A percentile compares a stretch with the other conserved stretches of the same genome.
Evolutionary conservation across 179 eudicot genomes (phyloP).

Genomic region (Camellia oleifera): DNA sequence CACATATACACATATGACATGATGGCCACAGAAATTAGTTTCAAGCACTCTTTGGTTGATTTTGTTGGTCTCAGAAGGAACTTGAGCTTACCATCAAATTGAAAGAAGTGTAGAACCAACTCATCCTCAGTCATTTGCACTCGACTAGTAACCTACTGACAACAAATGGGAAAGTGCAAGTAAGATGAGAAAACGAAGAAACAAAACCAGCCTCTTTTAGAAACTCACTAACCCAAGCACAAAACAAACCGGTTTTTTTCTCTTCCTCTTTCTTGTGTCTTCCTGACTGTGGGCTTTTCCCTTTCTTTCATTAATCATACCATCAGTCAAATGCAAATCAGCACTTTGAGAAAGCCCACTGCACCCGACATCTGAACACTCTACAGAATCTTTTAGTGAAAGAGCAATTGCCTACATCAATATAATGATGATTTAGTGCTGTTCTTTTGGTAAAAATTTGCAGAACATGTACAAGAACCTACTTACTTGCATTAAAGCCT

Average conservation of each 20-base stretch:
- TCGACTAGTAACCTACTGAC: slow-evolving; percentile 50
- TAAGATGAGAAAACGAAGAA: not conserved
- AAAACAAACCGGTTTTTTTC: too few relatives aligned
- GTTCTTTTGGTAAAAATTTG: too few relatives aligned
- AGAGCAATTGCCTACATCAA: too few relatives aligned
- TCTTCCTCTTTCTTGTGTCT: too few relatives aligned
- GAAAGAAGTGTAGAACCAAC: slow-evolving; percentile 75
- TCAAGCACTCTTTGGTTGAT: not conserved
- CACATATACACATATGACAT: not conserved
- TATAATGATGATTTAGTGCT: too few relatives aligned
- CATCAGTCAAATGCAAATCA: too few relatives aligned
- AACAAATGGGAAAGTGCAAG: not conserved
- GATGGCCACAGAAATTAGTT: not conserved
- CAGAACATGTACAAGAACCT: not conserved
- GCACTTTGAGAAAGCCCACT: too few relatives aligned
- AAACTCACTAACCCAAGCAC: too few relatives aligned
- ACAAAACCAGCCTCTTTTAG: not conserved
- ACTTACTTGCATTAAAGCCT: slow-evolving; percentile 66
- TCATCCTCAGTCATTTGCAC: slow-evolving; percentile 93
- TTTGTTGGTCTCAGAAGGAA: not conserved
- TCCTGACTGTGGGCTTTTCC: too few relatives aligned
- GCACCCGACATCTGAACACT: too few relatives aligned
- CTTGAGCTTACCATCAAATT: slow-evolving; percentile 73
- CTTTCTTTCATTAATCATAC: too few relatives aligned
- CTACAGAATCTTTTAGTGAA: too few relatives aligned